Evolutionary conservation across 1,284 basidiomycete genomes (phyloP).

Genomic region (Blastosporella zonata): DNA sequence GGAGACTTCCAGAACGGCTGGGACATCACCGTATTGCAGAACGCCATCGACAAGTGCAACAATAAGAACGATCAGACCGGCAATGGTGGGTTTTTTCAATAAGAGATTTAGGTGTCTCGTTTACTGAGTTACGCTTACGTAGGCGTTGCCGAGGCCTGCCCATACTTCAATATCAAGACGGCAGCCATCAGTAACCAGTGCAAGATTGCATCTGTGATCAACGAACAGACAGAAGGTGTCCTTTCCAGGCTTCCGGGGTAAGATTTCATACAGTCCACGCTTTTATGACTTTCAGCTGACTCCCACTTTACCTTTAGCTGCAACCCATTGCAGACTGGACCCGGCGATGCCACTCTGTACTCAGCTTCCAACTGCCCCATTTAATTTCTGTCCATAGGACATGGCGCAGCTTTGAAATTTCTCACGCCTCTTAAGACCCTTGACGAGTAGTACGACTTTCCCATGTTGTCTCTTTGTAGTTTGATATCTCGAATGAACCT

Average conservation of each 20-base stretch:
- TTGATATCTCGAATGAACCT: too few relatives aligned
- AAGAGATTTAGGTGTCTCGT: not conserved
- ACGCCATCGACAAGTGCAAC: conserved; percentile 49
- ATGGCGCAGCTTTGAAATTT: too few relatives aligned
- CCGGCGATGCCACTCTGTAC: conserved; percentile 32
- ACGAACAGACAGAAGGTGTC: conserved; percentile 28
- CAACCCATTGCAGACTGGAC: conserved; percentile 36
- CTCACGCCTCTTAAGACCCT: too few relatives aligned
- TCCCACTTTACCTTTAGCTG: conserved; percentile 24
- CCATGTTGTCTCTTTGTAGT: too few relatives aligned
- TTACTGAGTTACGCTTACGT: not conserved
- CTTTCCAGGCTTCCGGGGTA: conserved; percentile 33
- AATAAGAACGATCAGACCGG: conserved; percentile 36
- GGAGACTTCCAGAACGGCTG: conserved; percentile 48
- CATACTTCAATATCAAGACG: conserved; percentile 31
- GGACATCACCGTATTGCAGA: conserved; percentile 39
- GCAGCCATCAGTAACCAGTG: conserved; percentile 28
- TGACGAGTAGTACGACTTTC: too few relatives aligned
- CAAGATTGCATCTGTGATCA: conserved; percentile 33
- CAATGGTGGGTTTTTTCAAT: conserved; percentile 11
- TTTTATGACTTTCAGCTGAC: not conserved
- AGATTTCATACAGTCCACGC: not conserved
- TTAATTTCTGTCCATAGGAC: not conserved
- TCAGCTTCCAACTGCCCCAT: conserved; percentile 25
- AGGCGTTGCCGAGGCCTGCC: conserved; percentile 42